Conservation (phyloP, 345 rosid genomes). For the Eucalyptus pauciflora region DNA sequence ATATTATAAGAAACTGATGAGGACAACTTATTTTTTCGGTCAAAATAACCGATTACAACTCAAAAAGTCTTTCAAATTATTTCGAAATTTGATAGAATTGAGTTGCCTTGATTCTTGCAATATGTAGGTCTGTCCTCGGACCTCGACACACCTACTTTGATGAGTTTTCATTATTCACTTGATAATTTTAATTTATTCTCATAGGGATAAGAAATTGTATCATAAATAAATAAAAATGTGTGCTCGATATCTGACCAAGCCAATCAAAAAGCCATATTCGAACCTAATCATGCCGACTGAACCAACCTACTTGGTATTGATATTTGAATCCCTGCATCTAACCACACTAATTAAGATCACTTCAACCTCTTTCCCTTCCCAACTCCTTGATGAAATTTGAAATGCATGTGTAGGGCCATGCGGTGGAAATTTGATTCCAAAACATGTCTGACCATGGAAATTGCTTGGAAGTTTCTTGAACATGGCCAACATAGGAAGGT, state of each 20-base stretch:
- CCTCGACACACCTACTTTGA: fast-evolving
- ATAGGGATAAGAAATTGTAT: neutral
- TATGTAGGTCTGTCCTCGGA: neutral
- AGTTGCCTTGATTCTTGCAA: neutral
- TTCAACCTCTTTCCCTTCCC: neutral
- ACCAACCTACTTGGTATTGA: neutral
- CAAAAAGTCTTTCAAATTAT: fast-evolving
- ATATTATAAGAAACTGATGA: neutral
- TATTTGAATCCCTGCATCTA: neutral
- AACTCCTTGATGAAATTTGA: neutral
- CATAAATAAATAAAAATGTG: neutral
- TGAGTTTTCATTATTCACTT: neutral
- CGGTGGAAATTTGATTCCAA: neutral
- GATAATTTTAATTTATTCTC: neutral
- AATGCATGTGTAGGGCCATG: neutral
- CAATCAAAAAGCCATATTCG: neutral
- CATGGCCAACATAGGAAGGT: neutral
- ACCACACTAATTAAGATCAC: neutral
- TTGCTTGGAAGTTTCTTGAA: neutral
- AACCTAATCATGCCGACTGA: fast-evolving
- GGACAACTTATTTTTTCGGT: neutral
- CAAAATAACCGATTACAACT: fast-evolving
- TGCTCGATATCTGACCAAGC: neutral
- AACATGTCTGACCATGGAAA: neutral
- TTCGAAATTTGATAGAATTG: neutral